Evolutionary conservation across 2,329 filamentous ascomycete species (phyloP).

Genomic region (Capronia epimyces): DNA sequence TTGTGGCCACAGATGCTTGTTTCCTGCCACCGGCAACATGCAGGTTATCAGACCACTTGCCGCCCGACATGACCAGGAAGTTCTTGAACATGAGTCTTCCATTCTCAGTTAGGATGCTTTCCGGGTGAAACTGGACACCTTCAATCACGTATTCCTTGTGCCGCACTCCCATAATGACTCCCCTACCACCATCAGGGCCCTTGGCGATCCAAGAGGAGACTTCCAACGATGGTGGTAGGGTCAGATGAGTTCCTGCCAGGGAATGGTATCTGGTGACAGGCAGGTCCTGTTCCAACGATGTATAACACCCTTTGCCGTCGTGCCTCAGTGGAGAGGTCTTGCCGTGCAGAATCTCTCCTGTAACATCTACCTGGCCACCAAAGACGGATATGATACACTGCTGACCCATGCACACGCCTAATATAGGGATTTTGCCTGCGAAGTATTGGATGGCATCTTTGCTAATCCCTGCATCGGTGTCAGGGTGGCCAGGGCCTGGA

Average conservation of each 20-base stretch:
- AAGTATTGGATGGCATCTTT: slow-evolving; percentile 88
- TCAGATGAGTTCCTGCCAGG: slow-evolving; percentile 82
- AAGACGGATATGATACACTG: slow-evolving; percentile 96
- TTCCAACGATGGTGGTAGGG: slow-evolving; percentile 77
- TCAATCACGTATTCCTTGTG: slow-evolving; percentile 90
- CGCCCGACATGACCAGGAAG: slow-evolving; percentile 79
- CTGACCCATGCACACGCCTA: slow-evolving; percentile 99
- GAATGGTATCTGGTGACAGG: slow-evolving; percentile 96
- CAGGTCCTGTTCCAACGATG: slow-evolving; percentile 69
- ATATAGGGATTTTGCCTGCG: slow-evolving; percentile 85
- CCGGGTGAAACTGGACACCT: slow-evolving; percentile 95
- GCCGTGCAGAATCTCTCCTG: slow-evolving; percentile 92
- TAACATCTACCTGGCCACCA: slow-evolving; percentile 83
- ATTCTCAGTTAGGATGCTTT: slow-evolving; percentile 89
- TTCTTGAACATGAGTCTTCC: slow-evolving; percentile 88
- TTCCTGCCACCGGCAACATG: slow-evolving; percentile 22
- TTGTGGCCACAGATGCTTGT: slow-evolving; percentile 28
- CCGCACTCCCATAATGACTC: slow-evolving; percentile 92
- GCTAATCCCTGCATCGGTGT: slow-evolving; percentile 86
- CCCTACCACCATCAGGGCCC: slow-evolving; percentile 67
- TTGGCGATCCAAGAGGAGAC: slow-evolving; percentile 83
- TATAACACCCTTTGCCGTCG: slow-evolving; percentile 87
- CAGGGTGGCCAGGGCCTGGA: slow-evolving; percentile 88
- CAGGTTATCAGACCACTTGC: slow-evolving; percentile 62
- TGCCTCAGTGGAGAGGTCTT: slow-evolving; percentile 91